Percentiles rank a stretch among this genome's conserved stretches.
phyloP scores from a whole-genome alignment of 257 asterid species.

The Solanum boliviense region DNA sequence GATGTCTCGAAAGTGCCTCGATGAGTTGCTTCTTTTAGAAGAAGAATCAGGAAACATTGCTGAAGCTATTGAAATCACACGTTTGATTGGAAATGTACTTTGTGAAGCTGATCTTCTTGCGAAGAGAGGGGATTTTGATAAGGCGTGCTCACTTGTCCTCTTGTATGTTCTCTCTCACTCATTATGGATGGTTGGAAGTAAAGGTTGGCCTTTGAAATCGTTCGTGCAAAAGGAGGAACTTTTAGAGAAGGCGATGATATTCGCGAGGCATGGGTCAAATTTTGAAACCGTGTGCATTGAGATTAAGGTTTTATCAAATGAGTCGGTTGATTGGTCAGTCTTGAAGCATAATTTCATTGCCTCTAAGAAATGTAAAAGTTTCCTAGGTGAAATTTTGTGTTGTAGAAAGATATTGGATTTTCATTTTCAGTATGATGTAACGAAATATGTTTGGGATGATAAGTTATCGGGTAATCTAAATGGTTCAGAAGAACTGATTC shows the following conservation, averaged over 20 bases:
- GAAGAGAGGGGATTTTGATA: slow-evolving; percentile 10
- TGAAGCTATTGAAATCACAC: slow-evolving; percentile 39
- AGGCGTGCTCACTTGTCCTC: slow-evolving; percentile 23
- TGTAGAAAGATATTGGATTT: slow-evolving; percentile 33
- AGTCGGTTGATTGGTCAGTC: slow-evolving; percentile 12
- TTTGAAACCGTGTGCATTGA: slow-evolving; percentile 17
- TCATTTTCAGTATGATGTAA: slow-evolving; percentile 14
- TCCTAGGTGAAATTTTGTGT: slow-evolving; percentile 20
- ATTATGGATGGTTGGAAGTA: slow-evolving; percentile 28
- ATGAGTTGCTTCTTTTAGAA: slow-evolving; percentile 37
- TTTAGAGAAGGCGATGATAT: slow-evolving; percentile 17
- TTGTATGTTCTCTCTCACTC: slow-evolving; percentile 24
- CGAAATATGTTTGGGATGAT: slow-evolving; percentile 22
- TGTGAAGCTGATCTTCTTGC: slow-evolving; percentile 23
- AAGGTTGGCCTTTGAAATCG: slow-evolving; percentile 46
- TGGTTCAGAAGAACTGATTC: slow-evolving; percentile 13
- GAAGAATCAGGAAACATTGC: slow-evolving; percentile 34
- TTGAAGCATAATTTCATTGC: slow-evolving; percentile 15
- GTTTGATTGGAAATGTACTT: slow-evolving; percentile 22
- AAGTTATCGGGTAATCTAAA: slow-evolving; percentile 1
- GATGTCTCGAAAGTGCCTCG: slow-evolving; percentile 24
- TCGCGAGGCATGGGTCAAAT: slow-evolving; percentile 16
- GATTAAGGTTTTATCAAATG: slow-evolving; percentile 14
- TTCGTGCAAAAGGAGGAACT: slow-evolving; percentile 24
- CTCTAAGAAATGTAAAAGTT: slow-evolving; percentile 7